phyloP scores from a whole-genome alignment of 768 basidiomycete genomes.

The Mycena indigotica region DNA sequence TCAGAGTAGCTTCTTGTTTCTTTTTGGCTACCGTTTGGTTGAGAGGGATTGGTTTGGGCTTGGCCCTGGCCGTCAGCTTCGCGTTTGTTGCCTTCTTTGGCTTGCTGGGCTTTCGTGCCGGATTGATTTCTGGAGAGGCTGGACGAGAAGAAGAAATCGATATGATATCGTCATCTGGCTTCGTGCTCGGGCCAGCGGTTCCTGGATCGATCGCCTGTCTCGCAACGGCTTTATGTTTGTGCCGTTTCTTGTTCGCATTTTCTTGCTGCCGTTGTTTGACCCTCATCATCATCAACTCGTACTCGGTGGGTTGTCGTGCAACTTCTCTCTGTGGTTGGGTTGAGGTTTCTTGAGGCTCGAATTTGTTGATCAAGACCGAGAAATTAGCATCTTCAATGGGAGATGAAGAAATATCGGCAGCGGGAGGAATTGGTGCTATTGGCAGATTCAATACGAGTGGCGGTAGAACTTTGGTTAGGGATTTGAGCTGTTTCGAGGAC shows the following conservation, averaged over 20 bases:
- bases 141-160: conserved; percentile 27
- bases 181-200: conserved; percentile 7
- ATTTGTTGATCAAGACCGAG: conserved; percentile 20
- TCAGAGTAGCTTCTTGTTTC: conserved; percentile 41
- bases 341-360: conserved; percentile 17
- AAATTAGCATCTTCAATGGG: conserved; percentile 22
- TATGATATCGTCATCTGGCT: conserved; percentile 29
- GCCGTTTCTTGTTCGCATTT: conserved; percentile 33
- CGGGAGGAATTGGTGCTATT: conserved; percentile 1
- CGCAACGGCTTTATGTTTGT: conserved; percentile 22
- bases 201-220: conserved; percentile 7
- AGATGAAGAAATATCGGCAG: conserved; percentile 16
- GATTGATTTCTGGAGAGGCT: conserved; percentile 27
- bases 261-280: conserved; percentile 35
- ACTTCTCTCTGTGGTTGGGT: conserved; percentile 19
- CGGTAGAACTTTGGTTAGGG: conserved; percentile 3
- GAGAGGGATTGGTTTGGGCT: conserved; percentile 23
- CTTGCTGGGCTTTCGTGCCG: conserved; percentile 2
- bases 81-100: conserved; percentile 6
- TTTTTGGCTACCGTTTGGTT: conserved; percentile 30
- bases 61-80: conserved; percentile 12
- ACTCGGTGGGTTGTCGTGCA: conserved; percentile 29
- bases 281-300: conserved; percentile 38
- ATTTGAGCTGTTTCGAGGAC: conserved; percentile 9
- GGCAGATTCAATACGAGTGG: conserved; percentile 11